Evolutionary conservation across 805 yeast species (phyloP), one percentile per base, ranked within the genome.

Genomic region (Saccharomycopsis sp.): DNA sequence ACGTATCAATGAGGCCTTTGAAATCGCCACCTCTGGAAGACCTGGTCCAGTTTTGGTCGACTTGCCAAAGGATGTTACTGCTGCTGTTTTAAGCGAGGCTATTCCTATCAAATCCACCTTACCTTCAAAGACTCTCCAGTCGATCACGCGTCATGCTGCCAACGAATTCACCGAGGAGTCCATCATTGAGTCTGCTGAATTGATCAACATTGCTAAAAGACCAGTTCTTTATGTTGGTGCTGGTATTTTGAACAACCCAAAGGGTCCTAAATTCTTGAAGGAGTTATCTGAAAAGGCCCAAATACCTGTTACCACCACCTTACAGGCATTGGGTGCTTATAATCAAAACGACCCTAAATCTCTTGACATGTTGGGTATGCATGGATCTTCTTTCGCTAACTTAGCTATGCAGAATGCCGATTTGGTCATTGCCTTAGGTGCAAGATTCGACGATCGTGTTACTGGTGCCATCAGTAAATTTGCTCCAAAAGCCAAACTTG

Each of bases 41-140:
- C 99, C 99, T 56, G 99, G 99, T 62, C 99, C 99, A 14, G 99
- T 94, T 56, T 80, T 94, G 67, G 97, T 94, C 52, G 99, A 94
- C 74, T 80, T 94, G 71, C 99, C 99, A 68, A 94, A 94, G 78
- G 98, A 94, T 71, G 97, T 94, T 64, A 94, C 98, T 20, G 97
- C 97, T 49, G 87, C 97, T 22, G 80, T 94, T 63, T 80, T 94
- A 68, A 83, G 87, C 68, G 83, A 85, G 65, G 86, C 97, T 59
- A 91, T 94, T 65, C 99, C 99, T 58, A 76, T 84, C 47, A 78
- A 82, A 62, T 73, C 88, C 42, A 87, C 96, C 53, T 79, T 90
- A 65, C 96, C 97, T 24, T 74, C 84, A 19, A 72, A 75, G 47
- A 84, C 96, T 29, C 77, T 91, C 65, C 79, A 80, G 56, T 85